Evolutionary conservation across 2,329 filamentous ascomycete genomes (phyloP).

Genomic region (Talaromyces islandicus): DNA sequence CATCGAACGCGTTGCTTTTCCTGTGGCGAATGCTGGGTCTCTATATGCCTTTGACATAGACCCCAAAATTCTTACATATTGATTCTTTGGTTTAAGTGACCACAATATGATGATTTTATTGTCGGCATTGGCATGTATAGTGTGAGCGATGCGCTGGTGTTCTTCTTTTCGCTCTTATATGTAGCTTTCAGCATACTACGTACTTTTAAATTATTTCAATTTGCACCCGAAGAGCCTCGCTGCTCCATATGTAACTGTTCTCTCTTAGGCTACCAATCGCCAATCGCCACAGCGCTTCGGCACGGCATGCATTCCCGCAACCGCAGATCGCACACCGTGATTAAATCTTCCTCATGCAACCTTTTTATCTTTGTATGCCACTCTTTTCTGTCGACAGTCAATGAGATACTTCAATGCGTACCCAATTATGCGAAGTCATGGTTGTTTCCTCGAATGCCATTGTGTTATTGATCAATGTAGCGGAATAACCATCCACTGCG

Average conservation of each 20-base stretch:
- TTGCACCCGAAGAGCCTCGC: not conserved
- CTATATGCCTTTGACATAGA: slow-evolving; percentile 23
- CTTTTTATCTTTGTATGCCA: not conserved
- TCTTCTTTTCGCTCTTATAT: not conserved
- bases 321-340: not conserved
- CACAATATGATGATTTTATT: not conserved
- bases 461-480: not conserved
- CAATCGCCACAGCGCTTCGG: not conserved
- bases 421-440: too few relatives aligned
- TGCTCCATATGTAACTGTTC: too few relatives aligned
- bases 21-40: slow-evolving; percentile 2
- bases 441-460: too few relatives aligned
- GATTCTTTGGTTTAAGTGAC: not conserved
- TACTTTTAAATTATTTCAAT: not conserved
- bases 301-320: not conserved
- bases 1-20: slow-evolving; percentile 1
- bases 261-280: not conserved
- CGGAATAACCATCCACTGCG: not conserved
- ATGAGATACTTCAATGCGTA: not conserved
- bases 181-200: not conserved
- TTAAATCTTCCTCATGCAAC: not conserved
- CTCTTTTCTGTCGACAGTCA: not conserved
- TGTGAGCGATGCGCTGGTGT: not conserved
- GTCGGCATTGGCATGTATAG: too few relatives aligned
- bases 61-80: slow-evolving; percentile 15